Conservation (phyloP, 106 monocot species). For the Agapanthus africanus region DNA sequence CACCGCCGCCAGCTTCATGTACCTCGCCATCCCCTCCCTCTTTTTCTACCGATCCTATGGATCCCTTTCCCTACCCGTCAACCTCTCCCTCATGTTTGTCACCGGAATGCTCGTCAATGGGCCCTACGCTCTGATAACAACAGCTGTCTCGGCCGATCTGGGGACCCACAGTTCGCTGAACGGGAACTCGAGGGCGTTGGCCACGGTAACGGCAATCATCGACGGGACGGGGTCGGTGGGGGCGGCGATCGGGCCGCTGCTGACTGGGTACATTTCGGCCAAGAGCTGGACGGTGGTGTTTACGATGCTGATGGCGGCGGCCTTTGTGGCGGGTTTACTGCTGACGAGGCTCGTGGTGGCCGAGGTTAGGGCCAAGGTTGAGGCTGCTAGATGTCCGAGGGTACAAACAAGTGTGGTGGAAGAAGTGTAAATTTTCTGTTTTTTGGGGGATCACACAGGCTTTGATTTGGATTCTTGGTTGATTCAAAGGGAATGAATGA, state of each 20-base stretch:
- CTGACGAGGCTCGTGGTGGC: slow-evolving; percentile 70
- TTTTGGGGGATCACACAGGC: no score
- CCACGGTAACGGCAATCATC: slow-evolving; percentile 88
- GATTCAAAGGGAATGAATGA: no score
- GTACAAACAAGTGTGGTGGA: background rate
- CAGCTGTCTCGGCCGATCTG: slow-evolving; percentile 82
- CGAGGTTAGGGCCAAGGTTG: slow-evolving; percentile 55
- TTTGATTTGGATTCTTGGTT: no score
- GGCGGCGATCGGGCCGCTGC: slow-evolving; percentile 76
- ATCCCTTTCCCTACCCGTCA: slow-evolving; percentile 53
- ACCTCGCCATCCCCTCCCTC: slow-evolving; percentile 77
- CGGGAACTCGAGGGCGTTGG: slow-evolving; percentile 77
- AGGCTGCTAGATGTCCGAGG: slow-evolving; percentile 19
- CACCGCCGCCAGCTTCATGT: slow-evolving; percentile 84
- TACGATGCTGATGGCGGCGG: slow-evolving; percentile 77
- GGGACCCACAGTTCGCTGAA: slow-evolving; percentile 79
- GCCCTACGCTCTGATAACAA: slow-evolving; percentile 88
- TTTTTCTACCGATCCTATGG: slow-evolving; percentile 76
- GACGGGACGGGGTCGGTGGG: slow-evolving; percentile 90
- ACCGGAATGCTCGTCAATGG: slow-evolving; percentile 85
- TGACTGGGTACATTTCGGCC: slow-evolving; percentile 79
- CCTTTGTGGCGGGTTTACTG: slow-evolving; percentile 67
- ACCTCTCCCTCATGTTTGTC: slow-evolving; percentile 62
- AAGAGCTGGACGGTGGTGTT: slow-evolving; percentile 81
- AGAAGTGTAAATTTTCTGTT: background rate